These are phyloP conservation scores for Plectranthus barbatus DNA, from an alignment of 257 asterid genomes.

Conservation along the genomic window DNA sequence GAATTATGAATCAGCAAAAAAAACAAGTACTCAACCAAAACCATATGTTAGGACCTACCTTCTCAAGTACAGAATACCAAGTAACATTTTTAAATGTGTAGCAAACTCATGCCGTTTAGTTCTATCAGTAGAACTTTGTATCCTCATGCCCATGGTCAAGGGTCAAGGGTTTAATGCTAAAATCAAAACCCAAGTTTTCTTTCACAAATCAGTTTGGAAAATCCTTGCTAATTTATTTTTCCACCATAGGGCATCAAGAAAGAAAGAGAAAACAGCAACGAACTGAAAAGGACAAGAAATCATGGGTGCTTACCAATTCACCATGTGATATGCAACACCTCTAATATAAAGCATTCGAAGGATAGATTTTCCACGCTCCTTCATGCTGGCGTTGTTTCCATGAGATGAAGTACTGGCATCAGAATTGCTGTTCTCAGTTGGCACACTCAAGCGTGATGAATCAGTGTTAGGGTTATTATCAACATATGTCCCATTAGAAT, in stretches of 20 bases:
- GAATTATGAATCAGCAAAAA: neutral
- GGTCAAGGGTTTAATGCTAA: neutral
- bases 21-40: neutral
- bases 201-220: neutral
- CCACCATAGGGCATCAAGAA: neutral
- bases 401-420: constrained; percentile 61
- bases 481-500: constrained; percentile 36
- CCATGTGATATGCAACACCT: constrained; percentile 96
- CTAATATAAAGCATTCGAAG: constrained; percentile 59
- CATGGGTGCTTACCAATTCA: constrained; percentile 71
- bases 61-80: neutral
- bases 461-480: constrained; percentile 34
- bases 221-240: neutral
- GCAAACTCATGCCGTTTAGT: neutral
- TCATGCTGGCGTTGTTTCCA: constrained; percentile 37
- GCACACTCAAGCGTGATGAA: constrained; percentile 27
- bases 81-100: neutral
- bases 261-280: constrained; percentile 3
- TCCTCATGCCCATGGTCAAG: neutral
- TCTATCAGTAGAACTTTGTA: neutral
- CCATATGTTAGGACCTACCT: neutral
- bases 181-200: neutral
- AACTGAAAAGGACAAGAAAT: constrained; percentile 3
- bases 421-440: constrained; percentile 38
- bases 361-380: constrained; percentile 66